Evolutionary conservation across 805 yeast species (phyloP).

Genomic region (Huiozyma sinensis): DNA sequence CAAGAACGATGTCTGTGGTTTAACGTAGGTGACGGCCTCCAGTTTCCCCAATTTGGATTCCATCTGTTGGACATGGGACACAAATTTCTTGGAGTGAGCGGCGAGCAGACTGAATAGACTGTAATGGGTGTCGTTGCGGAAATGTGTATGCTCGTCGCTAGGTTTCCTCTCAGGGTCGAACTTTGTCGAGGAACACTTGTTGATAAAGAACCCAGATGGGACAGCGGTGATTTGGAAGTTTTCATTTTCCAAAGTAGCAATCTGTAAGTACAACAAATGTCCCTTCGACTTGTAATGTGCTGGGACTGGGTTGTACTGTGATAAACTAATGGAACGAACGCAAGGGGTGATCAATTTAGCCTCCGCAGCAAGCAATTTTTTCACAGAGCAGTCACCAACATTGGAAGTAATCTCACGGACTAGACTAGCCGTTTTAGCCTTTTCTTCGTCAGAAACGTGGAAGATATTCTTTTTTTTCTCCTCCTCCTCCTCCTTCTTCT

Average conservation of each 20-base stretch:
- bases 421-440: conserved; percentile 12
- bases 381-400: conserved; percentile 9
- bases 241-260: conserved; percentile 75
- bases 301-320: conserved; percentile 84
- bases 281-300: conserved; percentile 54
- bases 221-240: conserved; percentile 68
- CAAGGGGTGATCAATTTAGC: conserved; percentile 26
- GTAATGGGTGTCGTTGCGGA: conserved; percentile 22
- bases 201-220: conserved; percentile 69
- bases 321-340: conserved; percentile 52
- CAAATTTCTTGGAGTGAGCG: conserved; percentile 54
- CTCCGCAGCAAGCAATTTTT: conserved; percentile 12
- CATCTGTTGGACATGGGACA: conserved; percentile 41
- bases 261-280: conserved; percentile 65
- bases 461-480: conserved; percentile 15
- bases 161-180: conserved; percentile 55
- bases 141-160: conserved; percentile 9
- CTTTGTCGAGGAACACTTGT: conserved; percentile 51
- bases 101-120: conserved; percentile 51
- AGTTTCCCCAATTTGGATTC: conserved; percentile 33
- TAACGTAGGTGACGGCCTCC: conserved; percentile 45
- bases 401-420: conserved; percentile 18
- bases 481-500: conserved; percentile 9
- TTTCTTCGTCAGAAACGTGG: conserved; percentile 24
- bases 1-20: conserved; percentile 52